These are phyloP conservation scores for Blastobotrys indianensis DNA, from an alignment of 1,139 yeast genomes.

Conservation along the genomic window DNA sequence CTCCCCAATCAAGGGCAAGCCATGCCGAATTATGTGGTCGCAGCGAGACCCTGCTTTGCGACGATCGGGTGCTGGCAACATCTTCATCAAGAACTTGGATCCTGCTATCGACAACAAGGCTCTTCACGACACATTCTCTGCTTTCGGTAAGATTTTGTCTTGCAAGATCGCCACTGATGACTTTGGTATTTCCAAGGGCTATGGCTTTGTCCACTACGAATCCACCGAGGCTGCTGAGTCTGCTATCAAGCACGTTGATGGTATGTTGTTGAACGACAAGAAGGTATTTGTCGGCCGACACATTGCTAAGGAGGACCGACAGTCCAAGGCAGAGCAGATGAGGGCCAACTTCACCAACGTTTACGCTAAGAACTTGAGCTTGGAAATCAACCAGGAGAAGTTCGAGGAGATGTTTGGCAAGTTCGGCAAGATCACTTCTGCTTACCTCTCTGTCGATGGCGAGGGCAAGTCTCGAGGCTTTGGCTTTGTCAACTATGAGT, in stretches of 20 bases:
- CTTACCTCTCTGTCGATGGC: constrained; percentile 71
- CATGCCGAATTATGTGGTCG: constrained; percentile 99
- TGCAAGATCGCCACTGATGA: constrained; percentile 97
- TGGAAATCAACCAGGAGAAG: constrained; percentile 63
- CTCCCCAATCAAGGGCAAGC: constrained; percentile 87
- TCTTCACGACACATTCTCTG: constrained; percentile 94
- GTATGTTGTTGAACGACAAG: constrained; percentile 96
- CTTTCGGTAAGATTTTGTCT: constrained; percentile 92
- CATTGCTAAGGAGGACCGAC: constrained; percentile 90
- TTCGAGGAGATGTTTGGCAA: constrained; percentile 67
- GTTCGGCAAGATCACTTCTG: constrained; percentile 79
- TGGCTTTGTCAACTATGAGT: constrained; percentile 88
- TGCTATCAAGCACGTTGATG: constrained; percentile 96
- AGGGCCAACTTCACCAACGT: constrained; percentile 94
- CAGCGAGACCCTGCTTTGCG: constrained; percentile 97
- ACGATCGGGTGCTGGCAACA: constrained; percentile 95
- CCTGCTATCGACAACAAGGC: constrained; percentile 99
- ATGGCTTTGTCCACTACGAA: constrained; percentile 97
- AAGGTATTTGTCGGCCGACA: constrained; percentile 97
- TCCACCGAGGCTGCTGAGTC: constrained; percentile 88
- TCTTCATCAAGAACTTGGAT: constrained; percentile 96
- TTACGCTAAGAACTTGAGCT: constrained; percentile 82
- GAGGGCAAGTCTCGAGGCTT: constrained; percentile 94
- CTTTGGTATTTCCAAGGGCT: constrained; percentile 87
- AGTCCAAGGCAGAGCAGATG: constrained; percentile 85